These are phyloP conservation scores for Venturia nashicola DNA, from an alignment of 2,329 filamentous ascomycete species.

Conservation along the genomic window DNA sequence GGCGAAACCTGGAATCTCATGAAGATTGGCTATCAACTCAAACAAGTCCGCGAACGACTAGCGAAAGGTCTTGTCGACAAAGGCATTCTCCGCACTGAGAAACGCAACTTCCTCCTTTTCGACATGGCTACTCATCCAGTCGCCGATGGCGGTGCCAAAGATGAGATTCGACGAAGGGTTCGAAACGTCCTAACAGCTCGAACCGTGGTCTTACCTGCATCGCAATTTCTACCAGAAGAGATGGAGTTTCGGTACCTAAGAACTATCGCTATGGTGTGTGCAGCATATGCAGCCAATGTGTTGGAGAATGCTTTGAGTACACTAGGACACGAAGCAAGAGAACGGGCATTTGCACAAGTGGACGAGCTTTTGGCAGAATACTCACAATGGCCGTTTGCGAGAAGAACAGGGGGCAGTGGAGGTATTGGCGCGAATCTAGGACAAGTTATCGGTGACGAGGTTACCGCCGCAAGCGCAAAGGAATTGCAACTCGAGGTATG, in stretches of 20 bases:
- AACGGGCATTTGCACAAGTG: slow-evolving; percentile 91
- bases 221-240: slow-evolving; percentile 84
- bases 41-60: slow-evolving; percentile 94
- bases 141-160: slow-evolving; percentile 90
- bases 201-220: slow-evolving; percentile 77
- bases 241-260: slow-evolving; percentile 88
- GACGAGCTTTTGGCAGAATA: slow-evolving; percentile 94
- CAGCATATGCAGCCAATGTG: slow-evolving; percentile 94
- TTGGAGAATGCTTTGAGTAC: slow-evolving; percentile 94
- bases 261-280: slow-evolving; percentile 93
- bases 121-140: slow-evolving; percentile 99
- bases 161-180: slow-evolving; percentile 88
- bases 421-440: slow-evolving; percentile 89
- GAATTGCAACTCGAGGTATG: slow-evolving; percentile 89
- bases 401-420: slow-evolving; percentile 60
- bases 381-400: slow-evolving; percentile 93
- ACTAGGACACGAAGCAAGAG: slow-evolving; percentile 83
- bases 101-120: slow-evolving; percentile 98
- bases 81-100: slow-evolving; percentile 94
- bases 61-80: slow-evolving; percentile 98
- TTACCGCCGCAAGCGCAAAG: slow-evolving; percentile 77
- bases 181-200: slow-evolving; percentile 86
- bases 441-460: slow-evolving; percentile 75
- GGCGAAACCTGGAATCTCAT: slow-evolving; percentile 99
- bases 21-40: slow-evolving; percentile 99